phyloP scores from a whole-genome alignment of 2,329 filamentous ascomycete genomes.

The Aspergillus sp. region DNA sequence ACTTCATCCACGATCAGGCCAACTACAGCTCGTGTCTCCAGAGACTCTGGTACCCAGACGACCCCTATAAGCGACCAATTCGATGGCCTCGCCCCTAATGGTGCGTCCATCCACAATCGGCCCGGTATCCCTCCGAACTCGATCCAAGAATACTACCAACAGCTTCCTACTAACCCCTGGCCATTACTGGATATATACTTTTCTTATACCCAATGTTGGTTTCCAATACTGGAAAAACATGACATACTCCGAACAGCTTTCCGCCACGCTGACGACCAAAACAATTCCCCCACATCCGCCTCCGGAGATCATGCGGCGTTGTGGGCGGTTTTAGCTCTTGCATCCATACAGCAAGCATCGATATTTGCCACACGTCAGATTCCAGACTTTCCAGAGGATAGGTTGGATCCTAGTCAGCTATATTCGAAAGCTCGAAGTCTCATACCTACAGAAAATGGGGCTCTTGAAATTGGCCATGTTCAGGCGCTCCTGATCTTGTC shows the following conservation, averaged over 20 bases:
- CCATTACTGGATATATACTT: constrained; percentile 71
- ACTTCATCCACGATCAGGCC: constrained; percentile 13
- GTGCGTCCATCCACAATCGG: neutral
- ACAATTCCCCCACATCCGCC: constrained; percentile 31
- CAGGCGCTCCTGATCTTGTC: constrained; percentile 60
- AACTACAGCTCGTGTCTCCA: constrained; percentile 15
- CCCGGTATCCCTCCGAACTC: neutral
- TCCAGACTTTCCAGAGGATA: constrained; percentile 15
- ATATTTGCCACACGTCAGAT: constrained; percentile 24
- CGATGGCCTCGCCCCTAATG: constrained; percentile 3
- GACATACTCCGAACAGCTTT: constrained; percentile 56
- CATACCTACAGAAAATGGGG: constrained; percentile 51
- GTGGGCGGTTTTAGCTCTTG: constrained; percentile 61
- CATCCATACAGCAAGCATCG: constrained; percentile 54
- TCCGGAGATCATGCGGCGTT: constrained; percentile 55
- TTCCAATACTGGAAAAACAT: constrained; percentile 70
- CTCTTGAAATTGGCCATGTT: constrained; percentile 52
- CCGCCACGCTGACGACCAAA: constrained; percentile 29
- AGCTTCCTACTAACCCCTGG: constrained; percentile 52
- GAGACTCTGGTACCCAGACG: constrained; percentile 30
- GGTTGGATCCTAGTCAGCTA: constrained; percentile 37
- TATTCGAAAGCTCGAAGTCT: constrained; percentile 42
- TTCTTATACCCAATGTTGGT: constrained; percentile 73
- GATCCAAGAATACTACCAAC: constrained; percentile 33
- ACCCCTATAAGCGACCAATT: neutral